phyloP scores from a whole-genome alignment of 306 rosid genomes.

The Citrullus colocynthis region DNA sequence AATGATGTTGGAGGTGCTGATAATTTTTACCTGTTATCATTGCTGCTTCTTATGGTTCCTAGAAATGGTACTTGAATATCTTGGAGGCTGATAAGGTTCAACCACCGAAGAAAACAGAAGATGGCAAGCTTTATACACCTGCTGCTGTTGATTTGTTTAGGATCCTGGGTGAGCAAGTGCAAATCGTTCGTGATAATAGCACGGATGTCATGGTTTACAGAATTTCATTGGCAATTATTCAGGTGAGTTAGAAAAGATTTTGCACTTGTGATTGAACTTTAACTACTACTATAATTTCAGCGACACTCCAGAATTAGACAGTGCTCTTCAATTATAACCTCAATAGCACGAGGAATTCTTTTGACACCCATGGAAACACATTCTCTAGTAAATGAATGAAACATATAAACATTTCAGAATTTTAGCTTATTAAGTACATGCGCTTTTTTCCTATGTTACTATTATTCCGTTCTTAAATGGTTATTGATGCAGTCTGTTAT shows the following conservation, averaged over 20 bases:
- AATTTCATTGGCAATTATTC: conserved; percentile 87
- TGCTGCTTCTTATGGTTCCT: conserved; percentile 15
- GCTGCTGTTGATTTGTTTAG: conserved; percentile 98
- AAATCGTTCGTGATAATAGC: conserved; percentile 95
- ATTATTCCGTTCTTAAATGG: neutral
- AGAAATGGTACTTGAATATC: conserved; percentile 99
- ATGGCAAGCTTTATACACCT: conserved; percentile 92
- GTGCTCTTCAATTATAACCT: neutral
- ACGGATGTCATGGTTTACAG: conserved; percentile 93
- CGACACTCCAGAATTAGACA: neutral
- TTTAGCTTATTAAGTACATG: neutral
- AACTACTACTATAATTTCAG: neutral
- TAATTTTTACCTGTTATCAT: conserved; percentile 6
- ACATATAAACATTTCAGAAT: neutral
- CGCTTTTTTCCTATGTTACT: neutral
- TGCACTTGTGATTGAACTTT: neutral
- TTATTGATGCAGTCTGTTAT: neutral
- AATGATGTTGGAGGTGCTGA: neutral
- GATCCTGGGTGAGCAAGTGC: conserved; percentile 96
- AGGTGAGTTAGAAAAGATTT: conserved; percentile 31
- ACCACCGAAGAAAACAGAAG: conserved; percentile 94
- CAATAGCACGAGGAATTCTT: neutral
- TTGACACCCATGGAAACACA: neutral
- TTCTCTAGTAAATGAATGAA: neutral
- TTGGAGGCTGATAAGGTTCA: conserved; percentile 94